These are phyloP conservation scores for Penicillium italicum DNA, from an alignment of 2,329 filamentous ascomycete species.

Conservation along the genomic window DNA sequence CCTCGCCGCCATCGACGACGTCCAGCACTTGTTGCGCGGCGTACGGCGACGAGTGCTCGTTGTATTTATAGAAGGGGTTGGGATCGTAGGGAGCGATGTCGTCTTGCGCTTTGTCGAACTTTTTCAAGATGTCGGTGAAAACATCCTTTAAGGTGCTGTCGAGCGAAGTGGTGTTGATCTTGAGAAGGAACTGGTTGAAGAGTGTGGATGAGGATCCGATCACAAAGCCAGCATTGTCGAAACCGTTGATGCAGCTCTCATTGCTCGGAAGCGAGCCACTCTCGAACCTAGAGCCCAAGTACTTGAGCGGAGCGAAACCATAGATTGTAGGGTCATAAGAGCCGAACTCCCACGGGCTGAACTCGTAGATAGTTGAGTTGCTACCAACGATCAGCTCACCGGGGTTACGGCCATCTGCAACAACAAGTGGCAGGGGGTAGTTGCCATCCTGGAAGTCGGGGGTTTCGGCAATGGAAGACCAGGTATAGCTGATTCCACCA, in stretches of 20 bases:
- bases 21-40: constrained; percentile 56
- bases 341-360: constrained; percentile 77
- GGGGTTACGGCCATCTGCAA: constrained; percentile 65
- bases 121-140: constrained; percentile 50
- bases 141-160: constrained; percentile 51
- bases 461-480: constrained; percentile 69
- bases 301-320: constrained; percentile 68
- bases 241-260: constrained; percentile 67
- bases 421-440: constrained; percentile 69
- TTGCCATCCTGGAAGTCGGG: constrained; percentile 60
- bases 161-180: constrained; percentile 55
- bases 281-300: constrained; percentile 69
- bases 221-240: constrained; percentile 77
- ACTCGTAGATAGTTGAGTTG: constrained; percentile 75
- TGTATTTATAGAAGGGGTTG: constrained; percentile 71
- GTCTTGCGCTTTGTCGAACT: constrained; percentile 51
- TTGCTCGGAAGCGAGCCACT: constrained; percentile 55
- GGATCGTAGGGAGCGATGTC: constrained; percentile 72
- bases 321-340: constrained; percentile 69
- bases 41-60: constrained; percentile 57
- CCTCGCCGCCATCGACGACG: constrained; percentile 74
- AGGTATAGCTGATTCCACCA: constrained; percentile 75
- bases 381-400: constrained; percentile 58
- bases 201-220: constrained; percentile 83
- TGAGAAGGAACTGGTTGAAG: constrained; percentile 74